Base-by-base conservation (phyloP, 2,329 filamentous ascomycete genomes). In the Malbranchea cinnamomea region DNA sequence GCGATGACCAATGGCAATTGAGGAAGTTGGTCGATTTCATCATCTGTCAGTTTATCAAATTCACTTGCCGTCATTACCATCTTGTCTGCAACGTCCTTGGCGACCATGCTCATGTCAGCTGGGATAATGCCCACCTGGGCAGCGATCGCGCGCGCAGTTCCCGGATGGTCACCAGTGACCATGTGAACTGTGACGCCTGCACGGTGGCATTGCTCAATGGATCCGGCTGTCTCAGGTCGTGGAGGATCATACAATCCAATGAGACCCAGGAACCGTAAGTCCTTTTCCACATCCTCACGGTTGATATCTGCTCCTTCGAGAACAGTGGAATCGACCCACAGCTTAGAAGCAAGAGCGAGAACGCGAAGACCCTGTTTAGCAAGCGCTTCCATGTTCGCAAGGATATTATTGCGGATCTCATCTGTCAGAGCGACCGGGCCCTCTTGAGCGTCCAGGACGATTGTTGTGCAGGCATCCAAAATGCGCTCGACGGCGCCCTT, bases 241-340 rank as follows among this genome's bases (percentile, higher is more conserved):
- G 82, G 83, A 3, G 83, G 83, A 42, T 92, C 83, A 48, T 89
- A 87, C 38, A 92, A 77, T 33, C 82, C 83, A 28, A 79, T 75
- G 6, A 93, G 66, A n/a, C 84, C 85, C 9, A 81, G 68, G 37
- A 91, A 79, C 3, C 65, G 67, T 18, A 93, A 68, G 17, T 70
- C 62, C 20, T 61, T 59, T 48, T 91, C 83, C 9, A 87, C 66
- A 4, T 64, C 55, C 4, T 60, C 56, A 4, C 83, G 78, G 11
- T 54, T 52, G 2, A 64, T 51, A n/a, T 61, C 56, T 2, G 54
- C 49, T 20, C 54, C 50, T 35, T 54, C 39, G n/a, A 54, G 37
- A 9, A 43, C 34, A 49, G 37, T 48, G 48, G 36, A 21, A 16
- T 39, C 38, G 19, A 18, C 28, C 25, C 45, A 47, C 18, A 46